Conservation (phyloP, 2,329 filamentous ascomycete species). For the Phyllosticta citrichinensis region DNA sequence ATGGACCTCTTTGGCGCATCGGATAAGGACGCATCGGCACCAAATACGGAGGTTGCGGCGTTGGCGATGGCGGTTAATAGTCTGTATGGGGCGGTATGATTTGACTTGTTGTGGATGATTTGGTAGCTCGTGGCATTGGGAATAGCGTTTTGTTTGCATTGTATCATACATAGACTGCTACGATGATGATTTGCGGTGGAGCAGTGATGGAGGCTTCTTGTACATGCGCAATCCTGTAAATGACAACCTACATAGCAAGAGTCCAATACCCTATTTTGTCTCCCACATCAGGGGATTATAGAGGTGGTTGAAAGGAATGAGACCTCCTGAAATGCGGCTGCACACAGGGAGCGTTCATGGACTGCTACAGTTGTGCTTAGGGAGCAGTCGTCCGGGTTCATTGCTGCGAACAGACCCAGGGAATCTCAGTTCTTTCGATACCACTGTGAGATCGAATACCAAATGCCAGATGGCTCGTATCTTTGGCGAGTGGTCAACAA, state of each 20-base stretch:
- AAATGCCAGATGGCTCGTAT: too few species aligned
- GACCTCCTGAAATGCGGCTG: too few species aligned
- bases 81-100: neutral
- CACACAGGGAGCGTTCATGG: too few species aligned
- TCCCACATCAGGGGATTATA: too few species aligned
- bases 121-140: neutral
- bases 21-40: conserved; percentile 16
- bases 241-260: neutral
- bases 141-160: neutral
- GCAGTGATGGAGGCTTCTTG: neutral
- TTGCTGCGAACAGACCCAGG: too few species aligned
- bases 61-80: conserved; percentile 27
- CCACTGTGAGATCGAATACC: too few species aligned
- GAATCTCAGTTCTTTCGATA: too few species aligned
- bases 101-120: neutral
- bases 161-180: neutral
- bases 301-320: too few species aligned
- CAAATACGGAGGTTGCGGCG: conserved; percentile 22
- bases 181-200: neutral
- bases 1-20: conserved; percentile 24
- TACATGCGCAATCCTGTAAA: neutral
- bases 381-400: too few species aligned
- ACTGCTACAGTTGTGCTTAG: too few species aligned
- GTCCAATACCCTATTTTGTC: too few species aligned
- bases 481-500: too few species aligned